Evolutionary conservation across 2,329 filamentous ascomycete genomes (phyloP).

Genomic region (Sphaerulina vaccinii): DNA sequence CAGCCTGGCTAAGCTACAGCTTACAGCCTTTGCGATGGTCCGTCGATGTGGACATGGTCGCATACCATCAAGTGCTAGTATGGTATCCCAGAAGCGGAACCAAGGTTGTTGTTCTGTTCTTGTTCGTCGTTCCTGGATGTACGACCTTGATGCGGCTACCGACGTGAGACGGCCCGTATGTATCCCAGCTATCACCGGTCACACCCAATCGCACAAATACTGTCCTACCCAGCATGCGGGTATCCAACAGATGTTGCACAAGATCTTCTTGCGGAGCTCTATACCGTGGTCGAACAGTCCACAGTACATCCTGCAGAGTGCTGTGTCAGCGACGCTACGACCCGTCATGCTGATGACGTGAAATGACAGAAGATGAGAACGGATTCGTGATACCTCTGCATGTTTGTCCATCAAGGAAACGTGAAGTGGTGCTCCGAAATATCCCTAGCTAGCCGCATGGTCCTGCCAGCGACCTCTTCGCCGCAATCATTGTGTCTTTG

Average conservation of each 20-base stretch:
- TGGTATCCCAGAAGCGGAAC: too few species aligned
- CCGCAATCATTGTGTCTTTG: constrained; percentile 6
- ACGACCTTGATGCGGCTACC: too few species aligned
- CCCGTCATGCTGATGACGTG: background rate
- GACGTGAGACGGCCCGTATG: too few species aligned
- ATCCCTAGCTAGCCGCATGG: background rate
- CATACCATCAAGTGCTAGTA: too few species aligned
- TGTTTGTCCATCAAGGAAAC: constrained; percentile 9
- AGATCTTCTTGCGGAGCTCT: background rate
- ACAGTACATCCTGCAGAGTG: constrained; percentile 6
- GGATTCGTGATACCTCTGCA: constrained; percentile 9
- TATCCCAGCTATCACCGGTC: too few species aligned
- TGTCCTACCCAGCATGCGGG: too few species aligned
- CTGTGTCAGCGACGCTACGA: constrained; percentile 4
- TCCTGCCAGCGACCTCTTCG: background rate
- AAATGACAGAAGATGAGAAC: constrained; percentile 1
- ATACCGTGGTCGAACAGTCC: background rate
- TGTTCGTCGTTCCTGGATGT: too few species aligned
- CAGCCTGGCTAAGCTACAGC: too few species aligned
- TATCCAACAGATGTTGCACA: constrained; percentile 2
- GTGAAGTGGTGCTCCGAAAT: background rate
- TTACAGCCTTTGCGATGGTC: too few species aligned
- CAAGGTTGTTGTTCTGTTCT: too few species aligned
- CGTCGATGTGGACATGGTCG: too few species aligned
- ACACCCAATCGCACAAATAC: too few species aligned